Conservation (phyloP, 257 asterid species). For the Penstemon davidsonii region DNA sequence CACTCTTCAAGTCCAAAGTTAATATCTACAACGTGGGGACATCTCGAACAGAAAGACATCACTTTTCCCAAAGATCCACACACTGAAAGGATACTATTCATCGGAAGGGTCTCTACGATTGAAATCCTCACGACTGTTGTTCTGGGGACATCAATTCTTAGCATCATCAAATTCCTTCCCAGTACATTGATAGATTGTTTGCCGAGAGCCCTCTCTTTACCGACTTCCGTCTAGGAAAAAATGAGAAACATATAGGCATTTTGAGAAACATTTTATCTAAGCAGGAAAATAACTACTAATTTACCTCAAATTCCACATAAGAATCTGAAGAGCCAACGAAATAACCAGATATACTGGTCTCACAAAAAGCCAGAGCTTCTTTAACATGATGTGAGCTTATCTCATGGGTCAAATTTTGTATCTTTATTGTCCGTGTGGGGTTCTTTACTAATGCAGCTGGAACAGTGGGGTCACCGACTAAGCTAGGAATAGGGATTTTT, state of each 20-base stretch:
- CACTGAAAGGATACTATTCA: not conserved
- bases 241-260: not conserved
- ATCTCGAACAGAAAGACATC: rapidly evolving
- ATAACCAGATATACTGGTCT: constrained; percentile 47
- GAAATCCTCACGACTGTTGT: constrained; percentile 56
- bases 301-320: constrained; percentile 67
- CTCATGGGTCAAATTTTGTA: constrained; percentile 34
- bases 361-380: constrained; percentile 49
- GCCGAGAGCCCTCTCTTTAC: constrained; percentile 58
- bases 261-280: not conserved
- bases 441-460: constrained; percentile 58
- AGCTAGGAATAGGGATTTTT: constrained; percentile 40
- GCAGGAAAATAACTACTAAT: constrained; percentile 13
- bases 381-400: constrained; percentile 42
- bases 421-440: constrained; percentile 59
- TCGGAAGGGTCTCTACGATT: not conserved
- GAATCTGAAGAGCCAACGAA: constrained; percentile 39
- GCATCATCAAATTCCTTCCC: constrained; percentile 44
- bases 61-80: constrained; percentile 43
- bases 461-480: constrained; percentile 42
- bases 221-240: constrained; percentile 50
- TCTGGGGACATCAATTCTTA: constrained; percentile 63
- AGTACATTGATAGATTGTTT: constrained; percentile 41
- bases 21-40: constrained; percentile 35
- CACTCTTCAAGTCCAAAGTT: constrained; percentile 46